Conservation (phyloP, 139 green algal genomes). For the Choricystis sp. region DNA sequence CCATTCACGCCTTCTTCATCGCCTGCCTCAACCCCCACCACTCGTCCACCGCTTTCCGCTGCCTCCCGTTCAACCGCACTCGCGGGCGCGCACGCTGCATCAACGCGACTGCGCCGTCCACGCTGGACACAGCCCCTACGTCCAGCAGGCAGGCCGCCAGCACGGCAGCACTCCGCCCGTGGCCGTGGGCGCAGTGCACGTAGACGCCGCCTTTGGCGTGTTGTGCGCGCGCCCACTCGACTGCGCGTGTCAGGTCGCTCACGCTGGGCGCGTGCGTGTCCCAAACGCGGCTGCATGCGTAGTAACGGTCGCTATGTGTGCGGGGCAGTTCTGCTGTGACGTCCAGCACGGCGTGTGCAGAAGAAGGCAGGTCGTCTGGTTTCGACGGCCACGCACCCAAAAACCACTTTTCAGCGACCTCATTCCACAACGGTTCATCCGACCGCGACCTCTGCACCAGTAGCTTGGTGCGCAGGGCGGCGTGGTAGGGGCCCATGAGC, state of each 20-base stretch:
- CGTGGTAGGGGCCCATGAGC: neutral
- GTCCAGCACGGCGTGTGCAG: neutral
- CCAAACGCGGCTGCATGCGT: neutral
- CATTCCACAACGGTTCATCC: too few relatives aligned
- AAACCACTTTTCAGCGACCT: neutral
- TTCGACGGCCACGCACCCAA: neutral
- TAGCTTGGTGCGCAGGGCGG: neutral
- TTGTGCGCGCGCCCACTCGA: neutral
- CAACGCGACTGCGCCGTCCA: neutral
- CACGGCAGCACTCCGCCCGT: neutral
- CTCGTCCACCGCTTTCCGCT: neutral
- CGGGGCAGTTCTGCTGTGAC: neutral
- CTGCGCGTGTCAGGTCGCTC: neutral
- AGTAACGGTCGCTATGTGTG: too few relatives aligned
- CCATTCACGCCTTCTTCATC: too few relatives aligned
- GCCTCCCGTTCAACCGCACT: neutral
- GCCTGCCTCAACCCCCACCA: neutral
- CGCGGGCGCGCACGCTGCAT: neutral
- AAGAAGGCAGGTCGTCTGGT: neutral
- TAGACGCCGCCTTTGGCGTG: neutral
- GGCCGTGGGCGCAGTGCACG: neutral
- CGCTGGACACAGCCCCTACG: neutral
- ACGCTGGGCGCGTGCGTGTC: neutral
- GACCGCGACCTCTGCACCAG: too few relatives aligned
- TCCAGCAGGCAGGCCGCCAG: neutral